Base-by-base conservation (phyloP, 1,139 yeast genomes). In the Scheffersomyces stambukii region DNA sequence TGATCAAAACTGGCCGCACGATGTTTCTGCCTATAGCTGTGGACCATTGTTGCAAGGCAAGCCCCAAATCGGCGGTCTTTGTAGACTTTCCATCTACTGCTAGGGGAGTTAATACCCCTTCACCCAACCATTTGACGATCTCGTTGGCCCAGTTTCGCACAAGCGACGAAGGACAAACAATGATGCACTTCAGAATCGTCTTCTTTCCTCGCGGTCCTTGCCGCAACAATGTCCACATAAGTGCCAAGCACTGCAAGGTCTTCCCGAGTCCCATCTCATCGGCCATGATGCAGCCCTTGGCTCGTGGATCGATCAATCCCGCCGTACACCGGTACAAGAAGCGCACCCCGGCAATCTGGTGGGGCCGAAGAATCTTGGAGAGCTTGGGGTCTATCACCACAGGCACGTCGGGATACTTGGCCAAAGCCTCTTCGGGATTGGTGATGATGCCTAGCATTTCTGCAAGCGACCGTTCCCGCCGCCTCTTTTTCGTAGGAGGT, bases 211-310 rank as follows among this genome's bases (percentile, higher is more conserved):
- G 74, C 0, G 98, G 97, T 11, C 95, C 81, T 52, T 91, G 99
- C 40, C 75, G 77, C 25, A 91, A 64, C 30, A 91, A 56, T 0
- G 98, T 91, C 98, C 98, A 91, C 85, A 91, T 73, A 24, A 91
- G 65, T 0, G 97, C 71, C 25, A 91, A 71, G 53, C 98, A 93
- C 54, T 91, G 99, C 24, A 91, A 65, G 0, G 99, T 91, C 52
- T 91, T 91, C 15, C 98, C 98, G 25, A 91, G 67, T 3, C 98
- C 98, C 98, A 91, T 91, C 59, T 88, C 99, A 61, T 91, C 99
- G 0, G 99, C 99, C 98, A 91, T 91, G 31, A 91, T 93, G 52
- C 98, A 91, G 1, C 99, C 99, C 50, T 81, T 78, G 0, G 97
- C 97, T 23, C 79, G 69, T 2, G 88, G 76, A 48, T 88, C 95